Evolutionary conservation across 768 basidiomycete species (phyloP).

Genomic region (Sporobolomyces phaffii): DNA sequence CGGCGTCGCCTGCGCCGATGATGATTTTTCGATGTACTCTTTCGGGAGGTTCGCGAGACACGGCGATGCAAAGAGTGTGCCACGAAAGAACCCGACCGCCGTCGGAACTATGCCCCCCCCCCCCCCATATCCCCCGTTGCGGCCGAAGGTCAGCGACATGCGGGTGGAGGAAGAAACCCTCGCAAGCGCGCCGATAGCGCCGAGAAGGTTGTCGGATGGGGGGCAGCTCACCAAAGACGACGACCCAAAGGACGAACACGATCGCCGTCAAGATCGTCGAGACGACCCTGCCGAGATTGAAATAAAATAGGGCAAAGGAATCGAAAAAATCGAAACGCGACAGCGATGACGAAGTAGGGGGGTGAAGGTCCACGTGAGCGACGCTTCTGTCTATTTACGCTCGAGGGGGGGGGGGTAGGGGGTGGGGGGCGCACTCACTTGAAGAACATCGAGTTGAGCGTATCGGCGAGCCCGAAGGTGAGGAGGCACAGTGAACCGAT

Average conservation of each 20-base stretch:
- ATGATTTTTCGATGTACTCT: constrained; percentile 26
- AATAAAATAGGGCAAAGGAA: neutral
- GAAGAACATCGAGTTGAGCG: constrained; percentile 42
- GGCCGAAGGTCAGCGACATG: no score
- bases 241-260: constrained; percentile 36
- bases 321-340: no score
- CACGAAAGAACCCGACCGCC: constrained; percentile 28
- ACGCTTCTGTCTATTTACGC: no score
- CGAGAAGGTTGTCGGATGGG: neutral
- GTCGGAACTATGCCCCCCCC: no score
- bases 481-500: constrained; percentile 41
- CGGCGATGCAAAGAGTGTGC: constrained; percentile 33
- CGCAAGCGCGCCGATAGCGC: no score
- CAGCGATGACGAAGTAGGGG: no score
- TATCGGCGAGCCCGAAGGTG: constrained; percentile 38
- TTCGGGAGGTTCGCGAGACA: constrained; percentile 29
- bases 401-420: no score
- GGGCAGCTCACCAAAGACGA: constrained; percentile 23
- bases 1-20: no score
- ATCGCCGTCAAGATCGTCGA: constrained; percentile 39
- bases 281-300: constrained; percentile 34
- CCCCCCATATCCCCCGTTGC: no score
- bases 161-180: neutral
- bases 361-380: no score
- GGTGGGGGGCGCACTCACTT: constrained; percentile 14